phyloP scores from a whole-genome alignment of 257 asterid genomes.

The Dorcoceras hygrometricum region DNA sequence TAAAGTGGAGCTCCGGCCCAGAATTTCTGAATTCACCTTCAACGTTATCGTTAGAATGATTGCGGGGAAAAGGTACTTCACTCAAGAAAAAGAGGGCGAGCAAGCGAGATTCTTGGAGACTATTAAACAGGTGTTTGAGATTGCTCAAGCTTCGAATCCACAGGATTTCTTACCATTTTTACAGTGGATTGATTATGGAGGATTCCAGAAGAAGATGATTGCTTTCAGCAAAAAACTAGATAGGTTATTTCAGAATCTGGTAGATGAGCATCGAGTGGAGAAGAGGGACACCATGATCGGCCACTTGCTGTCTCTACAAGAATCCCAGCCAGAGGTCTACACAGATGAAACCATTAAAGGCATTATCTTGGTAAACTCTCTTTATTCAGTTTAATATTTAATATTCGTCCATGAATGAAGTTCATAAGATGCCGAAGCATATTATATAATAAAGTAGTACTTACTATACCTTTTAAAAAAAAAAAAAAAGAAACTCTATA shows the following conservation, averaged over 20 bases:
- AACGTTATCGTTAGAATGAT: conserved; percentile 35
- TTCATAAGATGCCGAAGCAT: no score
- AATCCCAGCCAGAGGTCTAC: conserved; percentile 37
- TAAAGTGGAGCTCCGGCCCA: conserved; percentile 19
- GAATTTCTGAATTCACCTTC: conserved; percentile 24
- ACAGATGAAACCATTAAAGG: conserved; percentile 37
- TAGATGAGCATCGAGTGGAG: conserved; percentile 33
- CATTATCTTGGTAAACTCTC: conserved; percentile 26
- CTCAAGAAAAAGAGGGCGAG: conserved; percentile 8
- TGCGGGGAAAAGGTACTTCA: conserved; percentile 29
- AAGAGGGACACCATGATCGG: conserved; percentile 34
- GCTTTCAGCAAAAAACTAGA: conserved; percentile 25
- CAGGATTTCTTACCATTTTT: conserved; percentile 41
- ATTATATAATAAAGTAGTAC: no score
- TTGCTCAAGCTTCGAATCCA: conserved; percentile 32
- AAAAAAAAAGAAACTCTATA: no score
- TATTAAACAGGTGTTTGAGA: conserved; percentile 31
- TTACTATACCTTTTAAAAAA: no score
- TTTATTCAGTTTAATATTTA: no score
- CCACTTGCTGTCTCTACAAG: conserved; percentile 35
- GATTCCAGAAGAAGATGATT: conserved; percentile 30
- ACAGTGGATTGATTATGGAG: conserved; percentile 40
- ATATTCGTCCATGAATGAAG: no score
- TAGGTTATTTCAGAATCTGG: conserved; percentile 18
- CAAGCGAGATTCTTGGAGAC: conserved; percentile 18